Base-by-base conservation (phyloP, 1,139 yeast species). In the Pneumocystis sp. region DNA sequence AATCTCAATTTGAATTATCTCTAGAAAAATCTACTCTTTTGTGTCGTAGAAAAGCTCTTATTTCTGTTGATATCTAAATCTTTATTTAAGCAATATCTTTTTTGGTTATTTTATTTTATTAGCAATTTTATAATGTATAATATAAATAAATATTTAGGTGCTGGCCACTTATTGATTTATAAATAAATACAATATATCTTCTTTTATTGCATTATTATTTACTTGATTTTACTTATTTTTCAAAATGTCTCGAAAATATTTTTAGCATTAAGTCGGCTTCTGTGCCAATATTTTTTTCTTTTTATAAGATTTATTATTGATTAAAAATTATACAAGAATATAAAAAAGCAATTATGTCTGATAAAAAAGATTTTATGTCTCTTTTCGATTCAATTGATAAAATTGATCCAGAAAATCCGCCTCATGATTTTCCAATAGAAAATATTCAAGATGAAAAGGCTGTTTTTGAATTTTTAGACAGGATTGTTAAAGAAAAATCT, bases 11-110 rank as follows among this genome's bases (percentile, higher is more conserved):
- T 73, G 91, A 87, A 68, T 79, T 91, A 72, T 83, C 83, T 69
- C 77, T 90, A 71, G 85, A 85, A 65, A 88, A 91, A 10, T 90
- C 96, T 0, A 86, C 96, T 0, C 84, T 90, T 65, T 78, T 90
- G 66, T 91, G 85, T 71, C 83, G 96, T 75, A 81, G 95, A 73
- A 83, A 82, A 67, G 76, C 78, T 67, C 77, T 76, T 65, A 72
- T 72, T 19, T 62, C 39, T 12, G 37, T 39, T 12, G 35, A 50
- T 25, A 12, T 10, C n/a, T 42, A 42, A 6, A n/a, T 19, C 1
- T 44, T 19, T 21, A 21, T 21, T 44, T 21, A 7, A 19, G 19
- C 5, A 17, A 31, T 31, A 31, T 5, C 5, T 31, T 31, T 31
- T 31, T 31, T 31, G 3, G 34, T 3, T n/a, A 10, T 7, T 42